A percentile compares a stretch with the other conserved stretches of the same genome.
phyloP scores from a whole-genome alignment of 2,329 filamentous ascomycete species.

The Penicillium sp. region DNA sequence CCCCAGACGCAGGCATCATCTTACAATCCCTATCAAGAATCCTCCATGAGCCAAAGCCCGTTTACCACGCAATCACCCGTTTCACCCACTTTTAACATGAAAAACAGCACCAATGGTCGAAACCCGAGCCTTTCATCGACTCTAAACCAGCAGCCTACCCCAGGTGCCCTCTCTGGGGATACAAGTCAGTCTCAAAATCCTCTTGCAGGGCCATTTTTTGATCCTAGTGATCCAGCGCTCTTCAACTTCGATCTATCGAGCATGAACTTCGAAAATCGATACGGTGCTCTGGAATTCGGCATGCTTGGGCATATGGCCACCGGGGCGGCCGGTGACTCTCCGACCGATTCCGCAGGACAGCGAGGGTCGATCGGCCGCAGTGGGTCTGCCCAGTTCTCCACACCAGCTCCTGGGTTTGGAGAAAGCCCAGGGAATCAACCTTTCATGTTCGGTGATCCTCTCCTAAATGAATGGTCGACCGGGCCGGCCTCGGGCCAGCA shows the following conservation, averaged over 20 bases:
- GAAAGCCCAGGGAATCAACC: slow-evolving; percentile 48
- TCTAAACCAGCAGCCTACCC: slow-evolving; percentile 50
- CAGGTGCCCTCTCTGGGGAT: slow-evolving; percentile 51
- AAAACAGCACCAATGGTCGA: slow-evolving; percentile 40
- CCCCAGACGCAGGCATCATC: slow-evolving; percentile 32
- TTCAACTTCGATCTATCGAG: slow-evolving; percentile 97
- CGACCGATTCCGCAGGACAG: slow-evolving; percentile 59
- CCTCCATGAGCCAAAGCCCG: slow-evolving; percentile 52
- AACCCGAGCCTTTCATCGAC: slow-evolving; percentile 37
- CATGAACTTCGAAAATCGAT: slow-evolving; percentile 93
- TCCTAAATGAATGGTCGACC: slow-evolving; percentile 48
- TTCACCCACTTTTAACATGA: slow-evolving; percentile 67
- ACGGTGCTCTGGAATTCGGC: slow-evolving; percentile 90
- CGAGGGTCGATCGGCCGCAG: slow-evolving; percentile 49
- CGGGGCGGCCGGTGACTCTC: slow-evolving; percentile 78
- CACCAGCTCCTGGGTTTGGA: slow-evolving; percentile 43
- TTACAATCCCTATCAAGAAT: slow-evolving; percentile 52
- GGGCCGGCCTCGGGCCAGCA: slow-evolving; percentile 36
- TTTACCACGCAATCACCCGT: slow-evolving; percentile 66
- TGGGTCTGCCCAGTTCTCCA: slow-evolving; percentile 43
- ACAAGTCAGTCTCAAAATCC: slow-evolving; percentile 40
- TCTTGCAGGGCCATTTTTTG: slow-evolving; percentile 67
- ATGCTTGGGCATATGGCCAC: slow-evolving; percentile 96
- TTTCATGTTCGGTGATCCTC: slow-evolving; percentile 49
- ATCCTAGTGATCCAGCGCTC: slow-evolving; percentile 84